These are phyloP conservation scores for Pythium brachiatum DNA, from an alignment of 352 stramenopile genomes.

Conservation along the genomic window DNA sequence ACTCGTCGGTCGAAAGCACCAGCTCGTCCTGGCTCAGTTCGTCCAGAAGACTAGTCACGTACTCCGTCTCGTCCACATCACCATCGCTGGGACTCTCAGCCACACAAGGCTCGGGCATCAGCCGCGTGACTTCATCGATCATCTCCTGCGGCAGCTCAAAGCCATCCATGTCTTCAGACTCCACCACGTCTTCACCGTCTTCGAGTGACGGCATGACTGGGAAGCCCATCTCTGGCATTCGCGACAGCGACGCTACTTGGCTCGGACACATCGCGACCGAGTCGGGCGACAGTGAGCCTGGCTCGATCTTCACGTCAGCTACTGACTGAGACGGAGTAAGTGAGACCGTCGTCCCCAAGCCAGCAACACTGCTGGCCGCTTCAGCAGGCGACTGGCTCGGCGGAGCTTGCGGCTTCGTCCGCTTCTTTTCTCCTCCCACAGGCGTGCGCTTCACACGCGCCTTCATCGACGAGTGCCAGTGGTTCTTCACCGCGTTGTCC, in stretches of 20 bases:
- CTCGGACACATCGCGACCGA: constrained; percentile 29
- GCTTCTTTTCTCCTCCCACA: constrained; percentile 2
- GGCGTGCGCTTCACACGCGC: constrained; percentile 34
- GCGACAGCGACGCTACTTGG: neutral
- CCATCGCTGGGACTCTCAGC: neutral
- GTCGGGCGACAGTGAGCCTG: constrained; percentile 33
- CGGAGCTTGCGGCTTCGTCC: neutral
- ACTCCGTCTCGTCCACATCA: neutral
- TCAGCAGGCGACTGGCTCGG: neutral
- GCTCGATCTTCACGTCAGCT: constrained; percentile 15
- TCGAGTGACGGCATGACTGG: neutral
- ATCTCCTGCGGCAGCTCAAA: constrained; percentile 19
- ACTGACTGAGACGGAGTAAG: neutral
- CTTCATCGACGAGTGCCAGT: constrained; percentile 91
- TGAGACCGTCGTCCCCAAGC: neutral
- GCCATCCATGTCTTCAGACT: neutral
- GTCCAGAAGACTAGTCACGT: constrained; percentile 10
- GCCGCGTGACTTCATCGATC: constrained; percentile 13
- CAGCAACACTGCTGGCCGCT: neutral
- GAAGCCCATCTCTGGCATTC: neutral
- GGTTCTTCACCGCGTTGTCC: constrained; percentile 98
- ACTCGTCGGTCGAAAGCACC: constrained; percentile 16
- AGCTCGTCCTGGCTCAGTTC: constrained; percentile 15
- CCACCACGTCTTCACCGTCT: neutral
- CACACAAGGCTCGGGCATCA: neutral